phyloP scores from a whole-genome alignment of 768 basidiomycete genomes.

The Podaxis sp. region DNA sequence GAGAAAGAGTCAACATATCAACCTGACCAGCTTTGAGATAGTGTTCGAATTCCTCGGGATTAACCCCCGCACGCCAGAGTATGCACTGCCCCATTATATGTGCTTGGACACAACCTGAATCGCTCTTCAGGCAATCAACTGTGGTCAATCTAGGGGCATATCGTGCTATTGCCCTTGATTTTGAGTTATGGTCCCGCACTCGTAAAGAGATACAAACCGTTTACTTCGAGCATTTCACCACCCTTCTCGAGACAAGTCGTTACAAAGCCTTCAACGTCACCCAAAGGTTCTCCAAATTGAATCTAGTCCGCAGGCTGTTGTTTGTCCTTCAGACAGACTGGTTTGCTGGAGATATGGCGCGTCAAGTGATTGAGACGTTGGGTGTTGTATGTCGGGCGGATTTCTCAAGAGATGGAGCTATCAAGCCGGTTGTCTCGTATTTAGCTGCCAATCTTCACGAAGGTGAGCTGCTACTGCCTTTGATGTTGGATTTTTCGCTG shows the following conservation, averaged over 20 bases:
- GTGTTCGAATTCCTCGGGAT: slow-evolving; percentile 86
- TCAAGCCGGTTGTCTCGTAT: slow-evolving; percentile 87
- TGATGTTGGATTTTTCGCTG: slow-evolving; percentile 13
- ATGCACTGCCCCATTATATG: slow-evolving; percentile 25
- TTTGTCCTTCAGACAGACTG: slow-evolving; percentile 80
- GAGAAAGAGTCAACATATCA: slow-evolving; percentile 71
- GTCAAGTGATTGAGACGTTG: slow-evolving; percentile 58
- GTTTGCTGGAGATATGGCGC: slow-evolving; percentile 58
- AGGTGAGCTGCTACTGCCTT: slow-evolving; percentile 38
- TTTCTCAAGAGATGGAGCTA: slow-evolving; percentile 71
- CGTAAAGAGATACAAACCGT: slow-evolving; percentile 71
- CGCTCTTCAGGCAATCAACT: slow-evolving; percentile 63
- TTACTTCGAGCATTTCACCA: slow-evolving; percentile 81
- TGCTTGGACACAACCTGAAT: not conserved
- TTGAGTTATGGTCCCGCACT: slow-evolving; percentile 84
- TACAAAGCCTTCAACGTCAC: slow-evolving; percentile 77
- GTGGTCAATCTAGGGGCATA: slow-evolving; percentile 84
- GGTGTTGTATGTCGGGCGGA: slow-evolving; percentile 58
- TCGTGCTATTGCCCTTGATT: slow-evolving; percentile 80
- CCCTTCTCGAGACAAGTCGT: slow-evolving; percentile 69
- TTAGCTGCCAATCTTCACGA: slow-evolving; percentile 78
- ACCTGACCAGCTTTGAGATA: slow-evolving; percentile 78
- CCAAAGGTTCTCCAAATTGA: slow-evolving; percentile 70
- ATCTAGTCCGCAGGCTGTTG: slow-evolving; percentile 72
- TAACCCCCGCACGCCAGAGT: slow-evolving; percentile 83